A percentile compares a stretch with the other conserved stretches of the same genome.
phyloP scores from a whole-genome alignment of 306 rosid species.

The Luffa acutangula region DNA sequence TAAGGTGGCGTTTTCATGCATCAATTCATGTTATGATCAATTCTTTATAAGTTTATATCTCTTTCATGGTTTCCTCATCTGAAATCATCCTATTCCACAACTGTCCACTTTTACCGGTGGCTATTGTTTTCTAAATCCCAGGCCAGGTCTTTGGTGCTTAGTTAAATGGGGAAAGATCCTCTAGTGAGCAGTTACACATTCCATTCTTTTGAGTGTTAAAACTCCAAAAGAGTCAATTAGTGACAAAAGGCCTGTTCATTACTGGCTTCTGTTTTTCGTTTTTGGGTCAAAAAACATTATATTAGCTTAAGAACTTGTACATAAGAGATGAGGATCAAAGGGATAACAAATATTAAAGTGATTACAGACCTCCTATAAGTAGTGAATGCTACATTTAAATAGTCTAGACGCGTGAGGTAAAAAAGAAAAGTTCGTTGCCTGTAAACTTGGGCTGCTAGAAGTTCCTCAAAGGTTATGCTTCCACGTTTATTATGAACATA shows the following conservation, averaged over 20 bases:
- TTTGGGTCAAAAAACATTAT: background rate
- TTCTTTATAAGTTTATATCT: background rate
- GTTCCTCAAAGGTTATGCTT: background rate
- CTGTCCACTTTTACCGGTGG: background rate
- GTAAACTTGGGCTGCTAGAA: background rate
- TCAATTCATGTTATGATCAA: background rate
- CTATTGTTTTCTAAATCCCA: background rate
- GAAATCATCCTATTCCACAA: background rate
- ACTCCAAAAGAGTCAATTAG: background rate
- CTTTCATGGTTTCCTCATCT: background rate
- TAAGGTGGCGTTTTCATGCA: background rate
- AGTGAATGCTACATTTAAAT: background rate
- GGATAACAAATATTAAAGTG: background rate
- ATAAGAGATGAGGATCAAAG: background rate
- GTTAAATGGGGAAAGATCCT: background rate
- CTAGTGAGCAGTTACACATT: background rate
- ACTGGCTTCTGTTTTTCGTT: background rate
- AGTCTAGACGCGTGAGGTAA: background rate
- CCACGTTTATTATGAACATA: background rate
- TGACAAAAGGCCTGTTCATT: background rate
- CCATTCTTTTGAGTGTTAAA: background rate
- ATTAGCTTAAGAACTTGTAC: background rate
- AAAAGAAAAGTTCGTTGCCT: background rate
- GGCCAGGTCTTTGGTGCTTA: background rate
- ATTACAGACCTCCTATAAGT: background rate